phyloP scores from a whole-genome alignment of 768 basidiomycete species.

The Pleurotus platypus region DNA sequence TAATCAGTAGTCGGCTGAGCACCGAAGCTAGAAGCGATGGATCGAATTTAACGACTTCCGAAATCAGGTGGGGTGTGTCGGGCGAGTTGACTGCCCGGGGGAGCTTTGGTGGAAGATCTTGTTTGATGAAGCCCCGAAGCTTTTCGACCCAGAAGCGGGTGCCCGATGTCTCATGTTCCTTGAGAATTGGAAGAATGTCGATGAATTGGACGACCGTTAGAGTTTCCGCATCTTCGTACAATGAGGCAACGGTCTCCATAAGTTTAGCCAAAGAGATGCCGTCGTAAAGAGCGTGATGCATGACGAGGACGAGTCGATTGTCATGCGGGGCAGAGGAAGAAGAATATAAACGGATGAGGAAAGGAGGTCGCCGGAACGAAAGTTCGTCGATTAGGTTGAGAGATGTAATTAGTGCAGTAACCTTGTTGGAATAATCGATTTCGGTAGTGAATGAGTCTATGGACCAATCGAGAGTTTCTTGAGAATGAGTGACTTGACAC shows the following conservation, averaged over 20 bases:
- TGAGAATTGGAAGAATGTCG: conserved; percentile 31
- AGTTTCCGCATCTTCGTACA: conserved; percentile 22
- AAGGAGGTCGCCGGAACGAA: conserved; percentile 22
- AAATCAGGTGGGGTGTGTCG: conserved; percentile 8
- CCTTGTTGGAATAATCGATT: conserved; percentile 16
- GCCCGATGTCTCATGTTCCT: conserved; percentile 33
- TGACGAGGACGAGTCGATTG: conserved; percentile 29
- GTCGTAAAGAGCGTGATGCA: conserved; percentile 49
- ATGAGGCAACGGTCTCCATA: conserved; percentile 23
- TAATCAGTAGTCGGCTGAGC: conserved; percentile 21
- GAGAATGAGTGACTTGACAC: conserved; percentile 27
- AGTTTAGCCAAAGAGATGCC: conserved; percentile 37
- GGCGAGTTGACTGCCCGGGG: not conserved
- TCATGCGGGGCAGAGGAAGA: conserved; percentile 1
- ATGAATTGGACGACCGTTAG: conserved; percentile 26
- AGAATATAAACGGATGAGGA: conserved; percentile 26
- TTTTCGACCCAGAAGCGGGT: conserved; percentile 32
- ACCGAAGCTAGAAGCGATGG: conserved; percentile 11
- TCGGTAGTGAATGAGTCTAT: conserved; percentile 11
- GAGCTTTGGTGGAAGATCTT: conserved; percentile 12
- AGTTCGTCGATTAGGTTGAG: conserved; percentile 18
- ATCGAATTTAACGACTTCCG: conserved; percentile 13
- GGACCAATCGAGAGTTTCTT: conserved; percentile 18
- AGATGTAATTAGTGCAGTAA: conserved; percentile 15
- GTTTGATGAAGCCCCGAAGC: conserved; percentile 20